Evolutionary conservation across 768 basidiomycete genomes (phyloP), one percentile per base, ranked within the genome.

Genomic region (Pleurotus salmoneostramineus): DNA sequence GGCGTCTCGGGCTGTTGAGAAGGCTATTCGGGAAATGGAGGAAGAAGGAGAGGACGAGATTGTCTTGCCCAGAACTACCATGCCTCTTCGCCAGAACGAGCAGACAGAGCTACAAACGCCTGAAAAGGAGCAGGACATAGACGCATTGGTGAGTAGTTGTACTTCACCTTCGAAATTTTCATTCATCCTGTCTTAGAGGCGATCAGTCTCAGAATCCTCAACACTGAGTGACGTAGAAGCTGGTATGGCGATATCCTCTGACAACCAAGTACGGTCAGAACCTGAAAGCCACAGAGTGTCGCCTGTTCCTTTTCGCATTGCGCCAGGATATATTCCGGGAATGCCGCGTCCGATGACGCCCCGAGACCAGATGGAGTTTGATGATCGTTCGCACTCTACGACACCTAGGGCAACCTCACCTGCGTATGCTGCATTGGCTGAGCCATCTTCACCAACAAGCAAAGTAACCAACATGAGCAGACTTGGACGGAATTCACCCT

Each of bases 311-410:
- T 50, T 62, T 58, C 15, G 85, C 86, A 31, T 75, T 83, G 47
- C 81, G 83, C 45, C 92, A 56, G 92, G 92, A 11, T 94, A 94
- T 70, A 85, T 92, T 57, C 92, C 92, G 21, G 92, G 92, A 8
- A 94, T 94, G 92, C 89, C 89, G 17, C 77, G 92, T 43, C 92
- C 92, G 14, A 92, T 93, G 88, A 93, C 92, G 5, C 92, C 92
- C n/a, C 86, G 84, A 57, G 88, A 91, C 61, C 64, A 54, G 5
- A 73, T 81, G 34, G 92, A 92, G 49, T 67, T 78, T 32, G 91
- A 93, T 56, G 89, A 91, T 59, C 74, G 81, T 45, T 84, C 84
- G 6, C 87, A 83, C 58, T 89, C 87, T 0, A 85, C 87, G 48
- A 94, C 91, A 3, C 91, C 91, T 57, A 87, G 91, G 56, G 91